Evolutionary conservation across 257 asterid genomes (phyloP), one percentile per base, ranked within the genome.

Genomic region (Fraxinus anomala): DNA sequence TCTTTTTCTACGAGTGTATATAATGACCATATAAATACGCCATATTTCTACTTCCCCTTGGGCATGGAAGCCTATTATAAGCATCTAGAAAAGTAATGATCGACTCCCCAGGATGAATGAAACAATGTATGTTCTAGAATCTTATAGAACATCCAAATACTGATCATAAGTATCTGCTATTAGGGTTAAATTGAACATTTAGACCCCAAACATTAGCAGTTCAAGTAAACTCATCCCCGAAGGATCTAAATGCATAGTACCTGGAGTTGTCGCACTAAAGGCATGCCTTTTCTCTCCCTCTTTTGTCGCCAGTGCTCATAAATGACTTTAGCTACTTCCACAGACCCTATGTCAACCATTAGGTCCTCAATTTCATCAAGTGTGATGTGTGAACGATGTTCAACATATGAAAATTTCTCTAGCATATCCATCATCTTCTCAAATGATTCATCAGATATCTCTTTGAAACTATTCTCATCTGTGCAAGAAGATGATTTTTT

Each of bases 251-350:
- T 14, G 59, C 21, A 47, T 14, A 40, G 9, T 87, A 94, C 99
- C 97, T 94, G 99, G 77, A 94, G 83, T 84, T 94, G 98, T 70
- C 99, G 92, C 70, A 92, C 80, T 80, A 94, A 81, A 12, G 99
- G 83, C 95, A 89, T 92, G 85, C 92, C 91, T 73, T 83, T 87
- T 74, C 86, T 91, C 88, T 86, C 89, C 85, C 96, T 88, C 91
- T 90, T 94, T 81, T 81, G 87, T 81, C 66, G 84, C 99, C 99
- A 94, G 81, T 92, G 88, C 65, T 83, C 88, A 81, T 91, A 87
- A 74, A 94, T 77, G 69, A 77, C 83, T 79, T 87, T 88, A 30
- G 86, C 87, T 73, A 85, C 86, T 80, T 83, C 89, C 70, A 65
- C 49, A 4, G 94, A 85, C 83, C 89, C 90, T 69, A 88, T 70